Evolutionary conservation across 257 asterid species (phyloP).

Genomic region (Cordia subcordata): DNA sequence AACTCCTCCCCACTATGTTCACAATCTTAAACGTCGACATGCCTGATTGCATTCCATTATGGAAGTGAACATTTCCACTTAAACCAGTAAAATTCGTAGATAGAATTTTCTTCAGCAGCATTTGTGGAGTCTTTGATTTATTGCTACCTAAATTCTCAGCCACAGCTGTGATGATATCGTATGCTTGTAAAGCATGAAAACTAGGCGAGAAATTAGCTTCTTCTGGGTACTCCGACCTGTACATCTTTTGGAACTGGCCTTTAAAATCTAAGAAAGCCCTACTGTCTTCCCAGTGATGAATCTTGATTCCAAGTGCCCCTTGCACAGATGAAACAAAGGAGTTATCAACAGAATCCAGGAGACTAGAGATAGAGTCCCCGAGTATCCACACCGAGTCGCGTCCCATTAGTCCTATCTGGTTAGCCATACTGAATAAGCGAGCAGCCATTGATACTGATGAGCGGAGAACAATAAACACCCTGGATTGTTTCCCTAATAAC

Average conservation of each 20-base stretch:
- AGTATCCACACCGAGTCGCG: conserved; percentile 44
- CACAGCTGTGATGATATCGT: conserved; percentile 31
- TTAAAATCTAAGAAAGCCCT: conserved; percentile 20
- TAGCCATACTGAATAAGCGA: conserved; percentile 31
- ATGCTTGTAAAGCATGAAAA: conserved; percentile 37
- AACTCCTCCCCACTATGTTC: conserved; percentile 30
- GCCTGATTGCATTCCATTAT: conserved; percentile 10
- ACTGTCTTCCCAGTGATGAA: conserved; percentile 14
- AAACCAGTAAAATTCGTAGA: conserved; percentile 34
- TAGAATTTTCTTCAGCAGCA: conserved; percentile 15
- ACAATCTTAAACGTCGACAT: conserved; percentile 23
- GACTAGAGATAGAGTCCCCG: conserved; percentile 26
- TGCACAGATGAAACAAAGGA: conserved; percentile 19
- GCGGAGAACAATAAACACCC: conserved; percentile 39
- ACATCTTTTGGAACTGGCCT: conserved; percentile 14
- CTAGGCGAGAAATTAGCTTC: conserved; percentile 31
- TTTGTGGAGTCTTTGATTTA: conserved; percentile 8
- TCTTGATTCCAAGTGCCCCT: conserved; percentile 42
- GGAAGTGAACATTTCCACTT: conserved; percentile 27
- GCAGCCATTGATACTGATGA: conserved; percentile 26
- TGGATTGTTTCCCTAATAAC: conserved; percentile 25
- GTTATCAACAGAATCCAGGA: conserved; percentile 31
- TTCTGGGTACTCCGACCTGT: conserved; percentile 21
- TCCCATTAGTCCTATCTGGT: conserved; percentile 28
- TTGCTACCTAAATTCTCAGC: conserved; percentile 6